Conservation (phyloP, 2,329 filamentous ascomycete species). For the Fusarium sp. region DNA sequence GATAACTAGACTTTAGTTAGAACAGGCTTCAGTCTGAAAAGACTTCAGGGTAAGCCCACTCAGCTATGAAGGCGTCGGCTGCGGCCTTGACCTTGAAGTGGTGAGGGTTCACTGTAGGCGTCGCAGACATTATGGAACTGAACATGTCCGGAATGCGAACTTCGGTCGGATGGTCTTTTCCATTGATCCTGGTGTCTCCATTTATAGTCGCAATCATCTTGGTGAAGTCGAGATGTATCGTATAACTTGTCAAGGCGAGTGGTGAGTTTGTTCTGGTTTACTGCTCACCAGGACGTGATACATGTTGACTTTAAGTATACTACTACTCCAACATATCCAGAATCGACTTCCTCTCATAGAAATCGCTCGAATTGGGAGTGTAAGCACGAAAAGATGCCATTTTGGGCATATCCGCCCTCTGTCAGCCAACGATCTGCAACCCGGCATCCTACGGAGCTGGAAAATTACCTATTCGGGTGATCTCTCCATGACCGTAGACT, state of each 20-base stretch:
- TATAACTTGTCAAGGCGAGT: no score
- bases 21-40: accelerated
- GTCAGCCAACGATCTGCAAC: neutral
- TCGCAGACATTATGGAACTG: neutral
- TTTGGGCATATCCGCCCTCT: neutral
- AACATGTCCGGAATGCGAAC: neutral
- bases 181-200: neutral
- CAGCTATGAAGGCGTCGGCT: neutral
- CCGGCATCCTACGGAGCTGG: neutral
- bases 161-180: neutral
- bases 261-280: neutral
- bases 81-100: neutral
- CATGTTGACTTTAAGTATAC: neutral
- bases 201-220: neutral
- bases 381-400: neutral
- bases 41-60: accelerated
- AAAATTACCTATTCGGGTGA: neutral
- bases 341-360: accelerated
- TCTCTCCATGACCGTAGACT: neutral
- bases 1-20: neutral
- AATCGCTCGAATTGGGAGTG: accelerated
- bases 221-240: neutral
- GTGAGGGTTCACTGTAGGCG: neutral
- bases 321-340: accelerated
- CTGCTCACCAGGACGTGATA: accelerated